phyloP scores from a whole-genome alignment of 148 eudicot species.

The Fagopyrum tataricum region DNA sequence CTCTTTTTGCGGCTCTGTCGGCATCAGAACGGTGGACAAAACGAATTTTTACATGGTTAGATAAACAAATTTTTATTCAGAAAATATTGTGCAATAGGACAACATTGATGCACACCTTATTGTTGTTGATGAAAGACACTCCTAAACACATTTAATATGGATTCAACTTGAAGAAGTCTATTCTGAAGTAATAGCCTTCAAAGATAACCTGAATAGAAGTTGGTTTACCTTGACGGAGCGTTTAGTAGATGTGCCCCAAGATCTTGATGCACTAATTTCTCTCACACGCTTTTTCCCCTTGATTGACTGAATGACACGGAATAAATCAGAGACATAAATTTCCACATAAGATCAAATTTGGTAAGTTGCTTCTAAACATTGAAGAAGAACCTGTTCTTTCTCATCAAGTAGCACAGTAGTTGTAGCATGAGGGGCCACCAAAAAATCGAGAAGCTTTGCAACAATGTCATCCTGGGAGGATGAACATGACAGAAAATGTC shows the following conservation, averaged over 20 bases:
- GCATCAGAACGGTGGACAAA: slow-evolving; percentile 5
- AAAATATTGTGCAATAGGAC: background rate
- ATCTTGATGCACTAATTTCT: slow-evolving; percentile 30
- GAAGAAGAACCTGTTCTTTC: slow-evolving; percentile 64
- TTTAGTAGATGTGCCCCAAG: slow-evolving; percentile 43
- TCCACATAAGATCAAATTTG: background rate
- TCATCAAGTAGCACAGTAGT: slow-evolving; percentile 72
- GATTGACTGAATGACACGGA: slow-evolving; percentile 28
- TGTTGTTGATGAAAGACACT: background rate
- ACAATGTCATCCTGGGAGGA: slow-evolving; percentile 68
- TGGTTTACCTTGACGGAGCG: slow-evolving; percentile 60
- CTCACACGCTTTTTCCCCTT: slow-evolving; percentile 85
- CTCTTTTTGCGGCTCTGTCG: slow-evolving; percentile 39
- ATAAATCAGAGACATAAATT: background rate
- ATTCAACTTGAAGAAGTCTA: background rate
- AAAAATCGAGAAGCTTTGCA: slow-evolving; percentile 67
- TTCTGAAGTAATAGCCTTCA: background rate
- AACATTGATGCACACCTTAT: background rate
- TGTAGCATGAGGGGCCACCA: slow-evolving; percentile 83
- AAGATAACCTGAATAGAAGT: background rate
- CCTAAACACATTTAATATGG: background rate
- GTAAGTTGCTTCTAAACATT: slow-evolving; percentile 5
- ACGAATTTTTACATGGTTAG: background rate
- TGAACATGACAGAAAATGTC: background rate
- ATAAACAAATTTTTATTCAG: background rate